Evolutionary conservation across 2,329 filamentous ascomycete species (phyloP), one percentile per base, ranked within the genome.

Genomic region (Juglanconis juglandina): DNA sequence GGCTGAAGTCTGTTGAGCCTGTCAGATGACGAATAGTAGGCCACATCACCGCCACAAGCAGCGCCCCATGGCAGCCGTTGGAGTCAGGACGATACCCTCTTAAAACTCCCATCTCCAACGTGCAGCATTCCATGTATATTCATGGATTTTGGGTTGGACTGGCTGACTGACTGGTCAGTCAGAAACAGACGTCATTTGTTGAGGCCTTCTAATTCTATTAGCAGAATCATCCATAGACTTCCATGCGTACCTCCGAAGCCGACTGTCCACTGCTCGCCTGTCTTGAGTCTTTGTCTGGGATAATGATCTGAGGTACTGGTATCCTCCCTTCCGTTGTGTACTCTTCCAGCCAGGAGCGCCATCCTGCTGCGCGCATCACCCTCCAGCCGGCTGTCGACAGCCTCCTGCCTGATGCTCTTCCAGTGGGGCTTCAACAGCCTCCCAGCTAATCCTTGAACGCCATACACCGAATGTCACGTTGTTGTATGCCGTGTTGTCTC

Each of bases 151-250:
- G 55, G 50, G 34, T 47, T 56, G 53, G 7, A 35, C 48, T 34
- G n/a, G 33, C 5, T n/a, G 33, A 55, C 10, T 14, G n/a, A 46
- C 5, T 24, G n/a, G 6, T 35, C 9, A 11, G 52, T 44, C 48
- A 48, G 34, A 56, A 50, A 55, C 41, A 52, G 35, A 59, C 52
- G 30, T 42, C 48, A 24, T 53, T 35, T 17, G 17, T 53, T 55
- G 46, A 59, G 37, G 42, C 46, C 48, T 53, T 59, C 55, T 57
- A 55, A 32, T 51, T 48, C 56, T 56, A 56, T 62, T 62, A 62
- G 60, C 53, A 55, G 17, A 53, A 41, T 52, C 35, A 59, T 33
- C 39, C 49, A 17, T 51, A 44, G 34, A 17, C 39, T 50, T 9
- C 44, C 44, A 30, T 56, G 56, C 60, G 14, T 62, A 62, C 60